A percentile compares a stretch with the other conserved stretches of the same genome.
phyloP scores from a whole-genome alignment of 257 asterid genomes.

The Solanum raphanifolium region DNA sequence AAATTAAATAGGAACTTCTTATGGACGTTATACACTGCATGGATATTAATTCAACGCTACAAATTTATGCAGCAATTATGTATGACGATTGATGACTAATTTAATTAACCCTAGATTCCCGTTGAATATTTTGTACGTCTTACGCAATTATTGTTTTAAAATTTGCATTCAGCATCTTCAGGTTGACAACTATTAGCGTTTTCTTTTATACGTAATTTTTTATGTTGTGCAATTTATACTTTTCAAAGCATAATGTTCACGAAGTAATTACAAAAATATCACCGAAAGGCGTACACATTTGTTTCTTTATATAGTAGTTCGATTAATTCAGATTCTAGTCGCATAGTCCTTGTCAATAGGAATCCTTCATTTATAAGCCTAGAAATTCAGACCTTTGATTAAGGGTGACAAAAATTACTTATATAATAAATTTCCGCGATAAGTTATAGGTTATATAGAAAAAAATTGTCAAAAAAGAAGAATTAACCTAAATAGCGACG shows the following conservation, averaged over 20 bases:
- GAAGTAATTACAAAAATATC: neutral
- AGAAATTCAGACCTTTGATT: neutral
- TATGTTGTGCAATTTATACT: neutral
- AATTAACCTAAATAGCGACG: neutral
- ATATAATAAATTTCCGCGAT: neutral
- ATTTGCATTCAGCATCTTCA: neutral
- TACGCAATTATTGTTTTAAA: neutral
- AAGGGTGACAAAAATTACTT: neutral
- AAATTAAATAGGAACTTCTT: neutral
- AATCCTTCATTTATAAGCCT: accelerated
- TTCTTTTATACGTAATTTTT: neutral
- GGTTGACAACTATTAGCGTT: neutral
- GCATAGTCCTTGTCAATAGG: neutral
- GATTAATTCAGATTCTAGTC: neutral
- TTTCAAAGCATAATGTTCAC: neutral
- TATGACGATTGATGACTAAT: neutral
- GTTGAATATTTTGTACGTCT: neutral
- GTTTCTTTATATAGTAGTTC: neutral
- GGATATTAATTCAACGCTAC: neutral
- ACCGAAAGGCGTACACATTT: too few relatives aligned
- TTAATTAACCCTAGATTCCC: neutral
- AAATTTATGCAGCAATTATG: neutral
- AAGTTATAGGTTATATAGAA: neutral
- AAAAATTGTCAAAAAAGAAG: neutral
- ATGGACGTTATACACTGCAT: slow-evolving; percentile 11